Percentiles rank a stretch among this genome's conserved stretches.
phyloP scores from a whole-genome alignment of 2,329 filamentous ascomycete species.

The Aplosporella prunicola region DNA sequence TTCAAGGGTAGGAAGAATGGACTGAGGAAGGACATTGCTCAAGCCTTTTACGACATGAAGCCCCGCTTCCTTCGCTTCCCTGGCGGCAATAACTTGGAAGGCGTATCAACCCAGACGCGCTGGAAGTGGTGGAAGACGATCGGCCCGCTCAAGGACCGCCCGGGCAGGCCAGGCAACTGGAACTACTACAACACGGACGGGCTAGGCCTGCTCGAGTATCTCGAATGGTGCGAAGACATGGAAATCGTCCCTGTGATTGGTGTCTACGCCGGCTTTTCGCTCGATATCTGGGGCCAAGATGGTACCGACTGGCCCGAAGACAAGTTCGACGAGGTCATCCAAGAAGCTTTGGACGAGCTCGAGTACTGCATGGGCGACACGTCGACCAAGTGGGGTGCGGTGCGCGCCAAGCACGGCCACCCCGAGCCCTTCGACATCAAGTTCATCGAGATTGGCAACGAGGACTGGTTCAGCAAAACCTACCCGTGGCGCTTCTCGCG shows the following conservation, averaged over 20 bases:
- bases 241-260: slow-evolving; percentile 34
- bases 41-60: slow-evolving; percentile 35
- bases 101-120: slow-evolving; percentile 23
- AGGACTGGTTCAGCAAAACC: slow-evolving; percentile 27
- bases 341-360: slow-evolving; percentile 30
- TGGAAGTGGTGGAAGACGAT: slow-evolving; percentile 47
- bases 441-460: slow-evolving; percentile 31
- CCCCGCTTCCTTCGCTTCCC: slow-evolving; percentile 42
- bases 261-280: slow-evolving; percentile 36
- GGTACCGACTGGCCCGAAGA: slow-evolving; percentile 27
- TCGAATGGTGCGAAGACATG: slow-evolving; percentile 40
- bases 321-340: slow-evolving; percentile 29
- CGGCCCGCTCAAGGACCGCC: slow-evolving; percentile 39
- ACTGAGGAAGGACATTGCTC: slow-evolving; percentile 40
- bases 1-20: slow-evolving; percentile 46
- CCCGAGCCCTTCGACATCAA: slow-evolving; percentile 29
- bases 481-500: slow-evolving; percentile 23
- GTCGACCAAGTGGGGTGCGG: slow-evolving; percentile 25
- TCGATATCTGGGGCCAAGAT: slow-evolving; percentile 29
- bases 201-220: slow-evolving; percentile 39
- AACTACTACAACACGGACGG: slow-evolving; percentile 37
- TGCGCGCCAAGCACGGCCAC: slow-evolving; percentile 27
- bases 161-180: slow-evolving; percentile 39
- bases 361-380: slow-evolving; percentile 22
- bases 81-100: slow-evolving; percentile 44